phyloP scores from a whole-genome alignment of 164 flowering plant species.

The Nelumbo lutea region DNA sequence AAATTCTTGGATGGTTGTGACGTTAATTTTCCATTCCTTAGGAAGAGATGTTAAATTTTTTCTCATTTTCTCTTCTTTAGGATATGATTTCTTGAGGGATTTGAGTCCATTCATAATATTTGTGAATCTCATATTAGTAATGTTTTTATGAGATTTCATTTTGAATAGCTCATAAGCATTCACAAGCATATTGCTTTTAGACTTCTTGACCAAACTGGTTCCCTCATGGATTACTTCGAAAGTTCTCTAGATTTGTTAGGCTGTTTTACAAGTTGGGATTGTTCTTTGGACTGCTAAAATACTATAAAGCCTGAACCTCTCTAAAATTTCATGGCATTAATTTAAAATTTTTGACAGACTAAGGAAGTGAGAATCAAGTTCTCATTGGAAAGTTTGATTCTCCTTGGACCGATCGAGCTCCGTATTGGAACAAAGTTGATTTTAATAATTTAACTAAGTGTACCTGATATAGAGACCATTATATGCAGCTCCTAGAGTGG shows the following conservation, averaged over 20 bases:
- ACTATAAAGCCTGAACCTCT: too few relatives aligned
- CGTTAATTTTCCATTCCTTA: background rate
- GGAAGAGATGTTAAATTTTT: background rate
- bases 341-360: too few relatives aligned
- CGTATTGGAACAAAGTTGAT: too few relatives aligned
- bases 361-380: too few relatives aligned
- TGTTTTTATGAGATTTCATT: background rate
- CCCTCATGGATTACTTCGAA: constrained; percentile 1
- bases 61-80: background rate
- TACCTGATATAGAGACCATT: too few relatives aligned
- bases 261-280: background rate
- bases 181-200: background rate
- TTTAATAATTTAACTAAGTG: too few relatives aligned
- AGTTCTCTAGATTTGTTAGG: background rate
- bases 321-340: too few relatives aligned
- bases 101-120: background rate
- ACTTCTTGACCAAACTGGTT: background rate
- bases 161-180: background rate
- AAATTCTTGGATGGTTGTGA: background rate
- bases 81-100: background rate
- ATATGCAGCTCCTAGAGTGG: too few relatives aligned
- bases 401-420: too few relatives aligned
- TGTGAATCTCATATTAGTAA: background rate
- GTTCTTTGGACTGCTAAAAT: too few relatives aligned
- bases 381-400: too few relatives aligned